phyloP scores from a whole-genome alignment of 306 rosid genomes.

The Inga leiocalycina region DNA sequence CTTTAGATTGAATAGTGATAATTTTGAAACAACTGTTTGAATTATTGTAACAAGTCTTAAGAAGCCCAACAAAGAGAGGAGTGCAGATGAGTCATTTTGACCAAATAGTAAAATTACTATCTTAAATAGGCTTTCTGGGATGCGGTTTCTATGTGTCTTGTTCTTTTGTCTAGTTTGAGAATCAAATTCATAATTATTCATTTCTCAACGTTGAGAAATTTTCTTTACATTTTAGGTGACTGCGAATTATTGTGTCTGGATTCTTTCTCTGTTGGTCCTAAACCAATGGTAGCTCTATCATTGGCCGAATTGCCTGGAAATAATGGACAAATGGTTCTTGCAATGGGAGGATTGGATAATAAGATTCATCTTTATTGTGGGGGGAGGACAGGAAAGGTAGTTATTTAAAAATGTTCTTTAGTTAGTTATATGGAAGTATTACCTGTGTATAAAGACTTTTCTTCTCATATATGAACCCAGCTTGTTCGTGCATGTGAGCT shows the following conservation, averaged over 20 bases:
- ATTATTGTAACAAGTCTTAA: not conserved
- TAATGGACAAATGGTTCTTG: slow-evolving; percentile 65
- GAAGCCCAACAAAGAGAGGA: not conserved
- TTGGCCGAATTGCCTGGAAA: slow-evolving; percentile 86
- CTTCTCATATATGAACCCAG: slow-evolving; percentile 47
- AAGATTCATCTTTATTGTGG: slow-evolving; percentile 92
- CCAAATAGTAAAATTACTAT: not conserved
- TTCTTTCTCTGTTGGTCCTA: slow-evolving; percentile 71
- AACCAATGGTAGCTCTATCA: slow-evolving; percentile 86
- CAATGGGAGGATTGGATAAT: slow-evolving; percentile 97
- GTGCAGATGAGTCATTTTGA: not conserved
- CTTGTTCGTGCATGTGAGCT: slow-evolving; percentile 80
- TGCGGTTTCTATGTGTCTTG: not conserved
- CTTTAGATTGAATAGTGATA: not conserved
- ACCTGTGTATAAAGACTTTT: slow-evolving; percentile 24
- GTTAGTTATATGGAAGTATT: slow-evolving; percentile 12
- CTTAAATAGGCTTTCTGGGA: not conserved
- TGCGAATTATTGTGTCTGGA: slow-evolving; percentile 66
- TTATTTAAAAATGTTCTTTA: slow-evolving; percentile 4
- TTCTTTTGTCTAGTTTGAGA: not conserved
- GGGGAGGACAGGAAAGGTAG: slow-evolving; percentile 80
- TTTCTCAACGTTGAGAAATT: not conserved
- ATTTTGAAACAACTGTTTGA: not conserved
- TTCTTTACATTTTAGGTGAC: slow-evolving; percentile 59
- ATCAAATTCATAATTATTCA: not conserved